Evolutionary conservation across 2,329 filamentous ascomycete species (phyloP), one percentile per base, ranked within the genome.

Genomic region (Penicillium nordicum): DNA sequence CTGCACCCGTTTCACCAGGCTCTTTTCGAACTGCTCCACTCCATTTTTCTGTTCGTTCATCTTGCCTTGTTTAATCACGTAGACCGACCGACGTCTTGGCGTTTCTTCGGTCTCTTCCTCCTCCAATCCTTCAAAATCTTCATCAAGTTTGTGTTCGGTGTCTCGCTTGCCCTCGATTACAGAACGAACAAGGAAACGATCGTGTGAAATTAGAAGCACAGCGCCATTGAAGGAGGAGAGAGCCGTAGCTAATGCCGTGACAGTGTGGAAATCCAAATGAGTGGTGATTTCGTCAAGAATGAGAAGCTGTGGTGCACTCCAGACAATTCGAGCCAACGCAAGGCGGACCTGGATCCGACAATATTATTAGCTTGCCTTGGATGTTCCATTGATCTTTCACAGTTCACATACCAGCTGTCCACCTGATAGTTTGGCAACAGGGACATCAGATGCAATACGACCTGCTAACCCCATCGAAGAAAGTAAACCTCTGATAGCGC

Each of bases 281-380:
- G 90, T 93, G 7, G 90, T 94, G 25, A 91, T 87, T 71, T 91
- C 91, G 69, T 93, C 90, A 8, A 93, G 80, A 6, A 93, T 80
- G 2, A 93, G 79, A 55, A 89, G 82, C 62, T 92, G 89, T 21
- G 89, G 89, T 4, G 82, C 78, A 40, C 76, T 77, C 80, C 86
- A 87, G 36, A 93, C 75, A n/a, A 92, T 74, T 46, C 84, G 81
- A 1, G 88, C 88, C 48, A 93, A 76, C 58, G 87, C 85, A 3
- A 84, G 70, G n/a, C 82, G 78, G 5, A 84, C 79, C 70, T 80
- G 60, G 14, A 40, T 43, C 18, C 11, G 21, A 11, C 9, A 45
- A 43, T 21, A 30, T 23, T 10, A 30, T 18, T 52, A 37, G 42
- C 37, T 53, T 55, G 40, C 36, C 37, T 11, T 36, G n/a, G 32